Evolutionary conservation across 1,284 basidiomycete species (phyloP), one percentile per base, ranked within the genome.

Genomic region (Cutaneotrichosporon dermatis): DNA sequence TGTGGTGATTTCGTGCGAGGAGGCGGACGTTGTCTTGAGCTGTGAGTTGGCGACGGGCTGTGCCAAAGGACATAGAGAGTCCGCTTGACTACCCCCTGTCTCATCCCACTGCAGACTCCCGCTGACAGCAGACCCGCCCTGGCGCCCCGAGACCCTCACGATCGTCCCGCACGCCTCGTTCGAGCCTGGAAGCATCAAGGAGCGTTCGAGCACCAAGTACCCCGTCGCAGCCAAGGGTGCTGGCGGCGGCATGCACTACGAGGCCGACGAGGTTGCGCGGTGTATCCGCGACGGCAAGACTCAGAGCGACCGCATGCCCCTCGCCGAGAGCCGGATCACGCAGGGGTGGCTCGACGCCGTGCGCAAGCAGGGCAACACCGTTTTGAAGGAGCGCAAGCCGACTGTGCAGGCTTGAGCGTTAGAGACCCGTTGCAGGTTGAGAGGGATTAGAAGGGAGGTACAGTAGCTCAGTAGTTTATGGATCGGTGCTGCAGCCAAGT

Each of bases 281-380:
- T 89, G 88, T 69, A 79, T 93, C 16, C 77, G 85, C 51, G 88
- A 87, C 59, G 88, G 88, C 6, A 88, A 88, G 78, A 77, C 79
- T 15, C 84, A 92, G 77, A 89, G 88, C 67, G 80, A 81, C 5
- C 68, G 84, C 34, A 92, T 90, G 88, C 82, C 84, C 1, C 86
- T 87, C 63, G 83, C 85, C 44, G 90, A 90, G 79, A 90, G 87
- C 70, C 69, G 88, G 63, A 70, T 91, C 63, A 84, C 87, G 64
- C 91, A 91, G 86, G 80, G 84, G 41, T 84, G 90, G 60, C 89
- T 92, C 70, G 90, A 92, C 70, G 84, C 87, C 82, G 89, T 89
- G 62, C 69, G 82, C 57, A 72, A 63, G 61, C 59, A 61, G 15
- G 74, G 75, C 25, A 52, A 59, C 15, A 25, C 25, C 25, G 25